Percentiles rank a stretch among this genome's conserved stretches.
These are phyloP conservation scores for Exophiala bonariae DNA, from an alignment of 2,329 filamentous ascomycete genomes.

Conservation along the genomic window DNA sequence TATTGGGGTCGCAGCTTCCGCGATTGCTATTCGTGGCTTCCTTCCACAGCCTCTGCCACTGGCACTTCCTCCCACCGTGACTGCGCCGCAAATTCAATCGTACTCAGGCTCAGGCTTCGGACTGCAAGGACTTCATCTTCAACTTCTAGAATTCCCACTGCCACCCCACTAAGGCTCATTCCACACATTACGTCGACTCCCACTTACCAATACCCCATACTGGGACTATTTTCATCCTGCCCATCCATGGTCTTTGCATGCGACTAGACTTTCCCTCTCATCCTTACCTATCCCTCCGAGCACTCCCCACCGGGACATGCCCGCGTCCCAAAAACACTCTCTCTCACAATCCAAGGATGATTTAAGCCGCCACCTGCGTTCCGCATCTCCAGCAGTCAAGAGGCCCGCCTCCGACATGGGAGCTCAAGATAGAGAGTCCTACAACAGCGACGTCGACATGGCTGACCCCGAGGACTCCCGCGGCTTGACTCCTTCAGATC, in stretches of 20 bases:
- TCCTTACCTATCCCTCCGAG: slow-evolving; percentile 31
- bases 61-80: too few relatives aligned
- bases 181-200: too few relatives aligned
- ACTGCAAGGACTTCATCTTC: too few relatives aligned
- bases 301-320: slow-evolving; percentile 34
- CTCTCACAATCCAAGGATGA: slow-evolving; percentile 29
- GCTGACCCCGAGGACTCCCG: slow-evolving; percentile 21
- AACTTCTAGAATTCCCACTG: too few relatives aligned
- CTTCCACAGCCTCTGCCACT: too few relatives aligned
- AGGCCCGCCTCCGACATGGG: slow-evolving; percentile 57
- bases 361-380: slow-evolving; percentile 35
- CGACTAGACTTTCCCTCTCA: slow-evolving; percentile 16
- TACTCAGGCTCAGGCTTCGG: too few relatives aligned
- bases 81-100: too few relatives aligned
- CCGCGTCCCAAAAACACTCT: slow-evolving; percentile 32
- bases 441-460: slow-evolving; percentile 35
- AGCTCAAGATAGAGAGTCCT: slow-evolving; percentile 33
- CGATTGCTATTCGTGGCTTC: background rate
- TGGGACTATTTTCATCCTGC: background rate
- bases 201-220: too few relatives aligned
- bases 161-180: too few relatives aligned
- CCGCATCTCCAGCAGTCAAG: slow-evolving; percentile 55
- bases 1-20: slow-evolving; percentile 8
- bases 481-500: slow-evolving; percentile 11
- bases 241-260: slow-evolving; percentile 22